Evolutionary conservation across 2,329 filamentous ascomycete genomes (phyloP).

Genomic region (Epichloe elymi): DNA sequence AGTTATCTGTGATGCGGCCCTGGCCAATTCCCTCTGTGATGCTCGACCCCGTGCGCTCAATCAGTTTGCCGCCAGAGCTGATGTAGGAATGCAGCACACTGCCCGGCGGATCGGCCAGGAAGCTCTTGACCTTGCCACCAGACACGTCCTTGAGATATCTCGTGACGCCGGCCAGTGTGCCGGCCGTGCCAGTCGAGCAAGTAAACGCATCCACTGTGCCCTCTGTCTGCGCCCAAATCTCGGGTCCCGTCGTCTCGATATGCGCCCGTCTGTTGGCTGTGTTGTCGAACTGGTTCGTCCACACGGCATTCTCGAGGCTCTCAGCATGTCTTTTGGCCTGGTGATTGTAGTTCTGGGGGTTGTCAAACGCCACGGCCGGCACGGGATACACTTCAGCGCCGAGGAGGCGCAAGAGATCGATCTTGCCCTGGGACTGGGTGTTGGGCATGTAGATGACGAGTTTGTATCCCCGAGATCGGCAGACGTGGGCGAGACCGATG

Average conservation of each 20-base stretch:
- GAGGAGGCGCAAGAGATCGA: slow-evolving; percentile 79
- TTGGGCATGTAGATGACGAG: slow-evolving; percentile 99
- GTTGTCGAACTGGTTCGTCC: slow-evolving; percentile 99
- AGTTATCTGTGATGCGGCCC: slow-evolving; percentile 90
- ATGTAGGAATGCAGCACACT: slow-evolving; percentile 91
- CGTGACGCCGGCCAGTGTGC: slow-evolving; percentile 80
- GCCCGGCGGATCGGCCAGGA: slow-evolving; percentile 87
- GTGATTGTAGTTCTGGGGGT: slow-evolving; percentile 96
- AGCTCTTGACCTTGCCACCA: slow-evolving; percentile 67
- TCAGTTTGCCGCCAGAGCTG: slow-evolving; percentile 65
- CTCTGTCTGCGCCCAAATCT: slow-evolving; percentile 87
- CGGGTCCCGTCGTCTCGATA: slow-evolving; percentile 90
- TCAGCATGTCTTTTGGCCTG: slow-evolving; percentile 88
- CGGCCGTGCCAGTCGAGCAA: slow-evolving; percentile 84
- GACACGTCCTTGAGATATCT: slow-evolving; percentile 77
- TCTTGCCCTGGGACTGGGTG: slow-evolving; percentile 95
- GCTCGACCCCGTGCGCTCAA: slow-evolving; percentile 69
- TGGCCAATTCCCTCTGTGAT: slow-evolving; percentile 98
- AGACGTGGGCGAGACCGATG: slow-evolving; percentile 94
- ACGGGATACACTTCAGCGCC: slow-evolving; percentile 95
- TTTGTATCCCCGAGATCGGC: slow-evolving; percentile 80
- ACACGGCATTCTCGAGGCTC: slow-evolving; percentile 72
- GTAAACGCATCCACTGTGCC: slow-evolving; percentile 89
- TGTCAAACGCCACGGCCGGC: slow-evolving; percentile 87
- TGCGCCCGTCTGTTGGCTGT: slow-evolving; percentile 85